A percentile compares a stretch with the other conserved stretches of the same genome.
phyloP scores from a whole-genome alignment of 306 rosid species.

The Inga laurina region DNA sequence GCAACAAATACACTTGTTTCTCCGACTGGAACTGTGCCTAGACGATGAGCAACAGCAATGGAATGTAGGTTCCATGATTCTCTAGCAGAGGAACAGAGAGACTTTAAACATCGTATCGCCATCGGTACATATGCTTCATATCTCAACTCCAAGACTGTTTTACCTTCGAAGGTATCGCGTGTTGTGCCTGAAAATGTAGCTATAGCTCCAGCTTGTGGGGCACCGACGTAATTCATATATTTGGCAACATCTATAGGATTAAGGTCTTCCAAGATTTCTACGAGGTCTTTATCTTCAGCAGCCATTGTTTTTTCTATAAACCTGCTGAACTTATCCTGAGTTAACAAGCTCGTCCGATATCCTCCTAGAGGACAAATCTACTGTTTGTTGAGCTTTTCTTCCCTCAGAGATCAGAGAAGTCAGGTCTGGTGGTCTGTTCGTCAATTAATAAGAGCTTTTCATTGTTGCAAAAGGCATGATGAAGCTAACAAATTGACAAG shows the following conservation, averaged over 20 bases:
- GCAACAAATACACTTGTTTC: slow-evolving; percentile 78
- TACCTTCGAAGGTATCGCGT: slow-evolving; percentile 77
- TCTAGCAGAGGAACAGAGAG: slow-evolving; percentile 77
- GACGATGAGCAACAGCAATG: slow-evolving; percentile 78
- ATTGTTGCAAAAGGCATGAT: not conserved
- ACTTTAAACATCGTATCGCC: slow-evolving; percentile 72
- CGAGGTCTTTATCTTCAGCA: slow-evolving; percentile 58
- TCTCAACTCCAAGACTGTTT: slow-evolving; percentile 76
- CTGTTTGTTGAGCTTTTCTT: slow-evolving; percentile 1
- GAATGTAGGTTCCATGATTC: slow-evolving; percentile 77
- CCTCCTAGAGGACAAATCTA: not conserved
- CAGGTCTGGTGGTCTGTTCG: slow-evolving; percentile 10
- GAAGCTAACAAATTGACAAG: not conserved
- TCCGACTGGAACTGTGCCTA: slow-evolving; percentile 81
- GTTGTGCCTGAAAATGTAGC: slow-evolving; percentile 94
- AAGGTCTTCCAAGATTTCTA: slow-evolving; percentile 72
- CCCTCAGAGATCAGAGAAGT: slow-evolving; percentile 4
- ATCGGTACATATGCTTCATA: slow-evolving; percentile 88
- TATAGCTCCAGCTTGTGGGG: slow-evolving; percentile 85
- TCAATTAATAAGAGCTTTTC: slow-evolving; percentile 24
- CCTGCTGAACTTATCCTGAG: not conserved
- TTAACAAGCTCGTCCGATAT: not conserved
- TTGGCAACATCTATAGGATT: slow-evolving; percentile 57
- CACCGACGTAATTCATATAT: slow-evolving; percentile 68
- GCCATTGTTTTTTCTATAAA: slow-evolving; percentile 47